Evolutionary conservation across 495 filamentous ascomycete species (phyloP), one percentile per base, ranked within the genome.

Genomic region (Evansstolkia leycettana): DNA sequence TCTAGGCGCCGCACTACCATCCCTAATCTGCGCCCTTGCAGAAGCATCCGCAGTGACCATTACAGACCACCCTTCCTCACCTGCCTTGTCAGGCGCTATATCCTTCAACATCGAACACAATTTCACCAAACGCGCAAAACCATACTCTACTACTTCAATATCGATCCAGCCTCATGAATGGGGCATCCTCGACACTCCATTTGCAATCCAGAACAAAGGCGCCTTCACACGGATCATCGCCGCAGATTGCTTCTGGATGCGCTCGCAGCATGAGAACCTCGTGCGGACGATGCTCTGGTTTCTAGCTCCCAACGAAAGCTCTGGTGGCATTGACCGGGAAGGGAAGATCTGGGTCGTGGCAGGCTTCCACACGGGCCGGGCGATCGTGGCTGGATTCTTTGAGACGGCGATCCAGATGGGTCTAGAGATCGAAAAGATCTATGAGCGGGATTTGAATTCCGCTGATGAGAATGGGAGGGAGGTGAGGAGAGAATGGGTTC

Each of bases 241-340:
- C 2, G 81, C 83, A 28, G 87, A 94, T 49, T 92, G 84, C 52
- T 64, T 84, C 39, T 95, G 86, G 87, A 85, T 93, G 80, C 69
- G 63, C 9, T 69, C 60, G 49, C 74, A 90, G 60, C 87, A 94
- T 50, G 62, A 57, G 17, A 82, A 82, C 48, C 71, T 95, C 10
- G 66, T 62, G 27, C 57, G 54, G 14, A 85, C 80, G 7, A 76
- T 94, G 51, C 54, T 61, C 9, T 78, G 78, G 58, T 90, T 94
- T 54, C 67, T 94, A 24, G 67, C 62, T 2, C 18, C 17, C n/a
- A 23, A 26, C 10, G 28, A 7, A 12, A 13, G n/a, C n/a, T n/a
- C n/a, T 30, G 30, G 27, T 28, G 13, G 31, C n/a, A 23, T 20
- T n/a, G 2, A 36, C 8, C 54, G 61, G 0, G 49, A 50, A 1